Evolutionary conservation across 352 stramenopile species (phyloP).

Genomic region (Albugo laibachii): DNA sequence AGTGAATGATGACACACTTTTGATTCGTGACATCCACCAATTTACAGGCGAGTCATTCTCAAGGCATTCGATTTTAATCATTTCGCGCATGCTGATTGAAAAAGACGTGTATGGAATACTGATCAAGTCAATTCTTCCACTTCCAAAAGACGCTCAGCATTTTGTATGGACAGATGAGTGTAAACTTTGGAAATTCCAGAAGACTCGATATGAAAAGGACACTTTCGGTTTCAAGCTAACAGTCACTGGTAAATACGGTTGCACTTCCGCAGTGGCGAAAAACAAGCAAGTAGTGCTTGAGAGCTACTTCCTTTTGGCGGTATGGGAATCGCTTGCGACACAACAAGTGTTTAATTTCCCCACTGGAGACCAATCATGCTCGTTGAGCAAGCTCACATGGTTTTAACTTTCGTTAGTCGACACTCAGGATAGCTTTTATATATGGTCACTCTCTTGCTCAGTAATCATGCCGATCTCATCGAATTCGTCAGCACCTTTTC

Average conservation of each 20-base stretch:
- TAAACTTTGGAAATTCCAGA: conserved; percentile 19
- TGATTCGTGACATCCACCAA: conserved; percentile 74
- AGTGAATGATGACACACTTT: conserved; percentile 67
- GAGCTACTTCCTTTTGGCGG: conserved; percentile 67
- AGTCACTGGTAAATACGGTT: conserved; percentile 61
- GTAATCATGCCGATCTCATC: too few species aligned
- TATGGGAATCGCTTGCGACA: conserved; percentile 71
- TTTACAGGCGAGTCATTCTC: conserved; percentile 76
- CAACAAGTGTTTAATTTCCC: conserved; percentile 60
- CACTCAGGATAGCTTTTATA: too few species aligned
- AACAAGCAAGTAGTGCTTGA: conserved; percentile 73
- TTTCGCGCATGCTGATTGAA: conserved; percentile 68
- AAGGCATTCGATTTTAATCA: conserved; percentile 60
- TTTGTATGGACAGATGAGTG: conserved; percentile 78
- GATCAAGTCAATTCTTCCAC: conserved; percentile 59
- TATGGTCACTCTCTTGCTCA: too few species aligned
- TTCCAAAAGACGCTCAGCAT: conserved; percentile 62
- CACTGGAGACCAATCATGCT: conserved; percentile 71
- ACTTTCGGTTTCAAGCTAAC: conserved; percentile 64
- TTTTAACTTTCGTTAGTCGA: neutral
- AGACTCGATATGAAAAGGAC: conserved; percentile 13
- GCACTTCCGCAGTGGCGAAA: conserved; percentile 55
- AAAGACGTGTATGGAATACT: conserved; percentile 66
- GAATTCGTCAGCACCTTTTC: too few species aligned
- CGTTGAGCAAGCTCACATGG: conserved; percentile 65